Percentiles rank a stretch among this genome's conserved stretches.
phyloP scores from a whole-genome alignment of 805 yeast species.

The Candida nemodendra region DNA sequence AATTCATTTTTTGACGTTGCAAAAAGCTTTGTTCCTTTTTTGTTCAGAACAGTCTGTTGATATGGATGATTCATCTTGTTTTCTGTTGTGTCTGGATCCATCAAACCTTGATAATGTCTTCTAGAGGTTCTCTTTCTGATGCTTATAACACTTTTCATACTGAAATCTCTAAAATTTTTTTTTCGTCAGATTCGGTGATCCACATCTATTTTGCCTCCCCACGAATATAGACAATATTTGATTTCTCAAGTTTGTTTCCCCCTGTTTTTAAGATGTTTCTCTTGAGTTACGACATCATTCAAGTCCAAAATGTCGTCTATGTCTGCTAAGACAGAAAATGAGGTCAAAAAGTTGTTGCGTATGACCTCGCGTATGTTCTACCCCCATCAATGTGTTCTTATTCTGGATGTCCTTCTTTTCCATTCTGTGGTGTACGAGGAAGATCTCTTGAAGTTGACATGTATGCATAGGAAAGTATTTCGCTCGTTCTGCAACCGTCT shows the following conservation, averaged over 20 bases:
- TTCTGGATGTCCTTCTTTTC: constrained; percentile 80
- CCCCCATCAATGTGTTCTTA: constrained; percentile 75
- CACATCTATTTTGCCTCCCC: too few relatives aligned
- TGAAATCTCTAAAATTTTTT: too few relatives aligned
- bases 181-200: too few relatives aligned
- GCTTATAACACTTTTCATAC: too few relatives aligned
- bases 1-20: constrained; percentile 58
- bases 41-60: constrained; percentile 51
- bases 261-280: too few relatives aligned
- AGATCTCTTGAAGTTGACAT: constrained; percentile 76
- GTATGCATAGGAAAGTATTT: constrained; percentile 82
- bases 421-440: constrained; percentile 93
- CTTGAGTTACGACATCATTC: too few relatives aligned
- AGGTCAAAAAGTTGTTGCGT: constrained; percentile 49
- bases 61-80: constrained; percentile 67
- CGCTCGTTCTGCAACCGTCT: constrained; percentile 78
- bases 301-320: constrained; percentile 11
- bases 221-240: too few relatives aligned
- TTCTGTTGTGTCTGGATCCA: too few relatives aligned
- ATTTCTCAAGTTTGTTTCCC: too few relatives aligned
- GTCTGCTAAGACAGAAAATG: constrained; percentile 18
- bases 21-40: constrained; percentile 48
- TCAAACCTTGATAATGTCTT: too few relatives aligned
- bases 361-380: constrained; percentile 87
- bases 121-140: too few relatives aligned